Evolutionary conservation across 768 basidiomycete genomes (phyloP), one percentile per base, ranked within the genome.

Genomic region (Tulasnella sp.): DNA sequence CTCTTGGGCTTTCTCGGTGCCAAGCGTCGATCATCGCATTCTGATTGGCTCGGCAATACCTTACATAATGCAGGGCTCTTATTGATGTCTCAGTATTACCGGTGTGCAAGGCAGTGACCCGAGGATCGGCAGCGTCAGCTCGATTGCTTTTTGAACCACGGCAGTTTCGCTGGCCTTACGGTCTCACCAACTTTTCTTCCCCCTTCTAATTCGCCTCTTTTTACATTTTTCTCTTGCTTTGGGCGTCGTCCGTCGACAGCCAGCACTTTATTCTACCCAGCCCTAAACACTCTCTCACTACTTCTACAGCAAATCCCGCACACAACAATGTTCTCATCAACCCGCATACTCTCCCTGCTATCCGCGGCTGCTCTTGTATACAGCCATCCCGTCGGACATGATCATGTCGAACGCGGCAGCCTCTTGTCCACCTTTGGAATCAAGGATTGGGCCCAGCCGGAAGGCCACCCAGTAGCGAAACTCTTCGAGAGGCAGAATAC

Each of bases 371-470:
- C 61, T 67, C 29, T 80, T 3, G 42, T 51, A n/a, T 77, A 81
- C 80, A 46, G 80, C 48, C 77, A 79, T 75, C 74, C 80, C n/a
- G 79, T 79, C 42, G 71, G 78, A 69, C 80, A 82, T 78, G 75
- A 79, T 37, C 82, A 83, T 77, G 51, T 77, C 5, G 79, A 81
- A 73, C 74, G 44, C 77, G 79, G 75, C 39, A 81, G 78, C 48
- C 81, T 84, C 18, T 13, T 72, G 23, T 72, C 71, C 71, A 32
- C 37, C 39, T 29, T 42, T 16, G 71, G 71, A 10, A 72, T 72
- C 26, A 40, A 72, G 44, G 44, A 46, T 29, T 72, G 71, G 71
- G 29, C 71, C 16, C 71, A 72, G 44, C 71, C 71, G 10, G 10
- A 11, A 26, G 71, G 44, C 10, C 71, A 72, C 71, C 71, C 71